Evolutionary conservation across 2,329 filamentous ascomycete species (phyloP).

Genomic region (Pseudogymnoascus sp.): DNA sequence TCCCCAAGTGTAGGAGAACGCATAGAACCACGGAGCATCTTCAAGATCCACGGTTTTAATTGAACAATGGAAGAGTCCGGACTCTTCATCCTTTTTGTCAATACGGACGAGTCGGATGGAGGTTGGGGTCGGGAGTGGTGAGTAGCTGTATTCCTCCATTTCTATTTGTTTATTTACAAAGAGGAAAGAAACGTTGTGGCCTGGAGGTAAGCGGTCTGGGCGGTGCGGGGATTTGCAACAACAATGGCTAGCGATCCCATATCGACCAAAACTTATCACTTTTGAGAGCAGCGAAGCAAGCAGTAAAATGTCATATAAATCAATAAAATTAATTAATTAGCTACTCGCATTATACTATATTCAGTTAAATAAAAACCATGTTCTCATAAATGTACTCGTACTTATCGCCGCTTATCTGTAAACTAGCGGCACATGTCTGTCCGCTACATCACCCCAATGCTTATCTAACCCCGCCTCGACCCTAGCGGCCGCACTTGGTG

Average conservation of each 20-base stretch:
- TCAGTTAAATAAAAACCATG: not conserved
- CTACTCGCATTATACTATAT: not conserved
- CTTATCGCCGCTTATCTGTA: not conserved
- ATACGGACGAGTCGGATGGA: not conserved
- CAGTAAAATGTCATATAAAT: too few relatives aligned
- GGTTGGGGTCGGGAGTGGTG: not conserved
- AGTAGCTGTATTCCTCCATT: not conserved
- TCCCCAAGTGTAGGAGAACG: not conserved
- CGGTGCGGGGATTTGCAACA: too few relatives aligned
- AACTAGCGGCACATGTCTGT: not conserved
- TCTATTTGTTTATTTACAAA: not conserved
- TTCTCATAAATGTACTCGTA: not conserved
- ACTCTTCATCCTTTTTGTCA: not conserved
- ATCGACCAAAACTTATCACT: too few relatives aligned
- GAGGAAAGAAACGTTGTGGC: not conserved
- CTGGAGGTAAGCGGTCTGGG: too few relatives aligned
- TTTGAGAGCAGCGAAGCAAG: too few relatives aligned
- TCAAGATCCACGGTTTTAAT: not conserved
- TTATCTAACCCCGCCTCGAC: conserved; percentile 1
- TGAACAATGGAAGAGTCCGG: not conserved
- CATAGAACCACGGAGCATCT: not conserved
- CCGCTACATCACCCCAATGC: not conserved
- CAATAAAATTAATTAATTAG: not conserved
- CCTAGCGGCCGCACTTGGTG: conserved; percentile 3
- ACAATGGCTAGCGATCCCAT: too few relatives aligned